These are phyloP conservation scores for Juncus inflexus DNA, from an alignment of 176 grass and related monocot genomes.

Conservation along the genomic window DNA sequence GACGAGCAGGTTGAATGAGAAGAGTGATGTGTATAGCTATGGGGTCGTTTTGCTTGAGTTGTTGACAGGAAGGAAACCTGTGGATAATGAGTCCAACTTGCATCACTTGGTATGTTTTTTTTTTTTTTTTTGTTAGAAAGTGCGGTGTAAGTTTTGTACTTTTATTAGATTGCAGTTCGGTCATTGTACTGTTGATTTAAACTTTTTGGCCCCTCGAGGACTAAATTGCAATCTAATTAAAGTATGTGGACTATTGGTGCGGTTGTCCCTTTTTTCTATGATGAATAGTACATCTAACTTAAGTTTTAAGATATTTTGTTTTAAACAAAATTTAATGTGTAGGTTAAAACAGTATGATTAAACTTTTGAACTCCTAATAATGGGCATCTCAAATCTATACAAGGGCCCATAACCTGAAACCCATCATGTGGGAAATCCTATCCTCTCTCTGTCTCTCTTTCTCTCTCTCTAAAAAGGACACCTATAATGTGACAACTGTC, in stretches of 20 bases:
- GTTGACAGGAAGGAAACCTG: conserved; percentile 79
- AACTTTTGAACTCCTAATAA: conserved; percentile 30
- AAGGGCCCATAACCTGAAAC: conserved; percentile 45
- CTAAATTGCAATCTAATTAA: too few relatives aligned
- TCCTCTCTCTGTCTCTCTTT: conserved; percentile 38
- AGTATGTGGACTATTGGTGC: too few relatives aligned
- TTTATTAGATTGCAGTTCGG: too few relatives aligned
- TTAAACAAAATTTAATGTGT: neutral
- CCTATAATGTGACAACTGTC: conserved; percentile 51
- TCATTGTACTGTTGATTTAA: too few relatives aligned
- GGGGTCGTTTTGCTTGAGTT: conserved; percentile 78
- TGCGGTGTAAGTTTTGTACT: too few relatives aligned
- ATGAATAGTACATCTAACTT: neutral
- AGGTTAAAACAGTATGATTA: conserved; percentile 9
- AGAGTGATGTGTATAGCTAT: conserved; percentile 88
- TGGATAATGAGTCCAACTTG: conserved; percentile 86
- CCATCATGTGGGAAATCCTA: conserved; percentile 57
- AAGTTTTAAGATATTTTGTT: conserved; percentile 14
- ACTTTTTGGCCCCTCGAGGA: too few relatives aligned
- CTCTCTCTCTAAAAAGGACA: conserved; percentile 35
- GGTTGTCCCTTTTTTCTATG: neutral
- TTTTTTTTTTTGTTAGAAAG: conserved; percentile 20
- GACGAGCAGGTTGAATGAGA: conserved; percentile 80
- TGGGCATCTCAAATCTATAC: conserved; percentile 15
- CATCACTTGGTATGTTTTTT: conserved; percentile 75